Evolutionary conservation across 192 early-diverging fungal species (phyloP).

Genomic region (Coemansia sp.): DNA sequence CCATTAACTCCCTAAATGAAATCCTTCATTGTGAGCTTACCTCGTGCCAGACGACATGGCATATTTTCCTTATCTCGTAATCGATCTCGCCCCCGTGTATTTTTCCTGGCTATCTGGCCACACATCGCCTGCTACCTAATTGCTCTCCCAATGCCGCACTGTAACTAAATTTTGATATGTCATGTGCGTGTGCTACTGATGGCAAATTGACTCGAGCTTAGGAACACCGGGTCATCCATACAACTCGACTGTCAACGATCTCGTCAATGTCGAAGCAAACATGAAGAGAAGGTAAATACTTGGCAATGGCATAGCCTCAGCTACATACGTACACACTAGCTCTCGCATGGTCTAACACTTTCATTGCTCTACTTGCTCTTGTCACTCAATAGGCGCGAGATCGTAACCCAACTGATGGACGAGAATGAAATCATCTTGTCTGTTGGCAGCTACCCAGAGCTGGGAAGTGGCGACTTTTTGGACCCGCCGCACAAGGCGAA

Average conservation of each 20-base stretch:
- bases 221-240: constrained; percentile 92
- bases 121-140: background rate
- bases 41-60: background rate
- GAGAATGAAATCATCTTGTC: constrained; percentile 77
- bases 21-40: background rate
- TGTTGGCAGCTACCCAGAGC: constrained; percentile 83
- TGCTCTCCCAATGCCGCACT: background rate
- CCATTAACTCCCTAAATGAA: background rate
- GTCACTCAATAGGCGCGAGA: constrained; percentile 57
- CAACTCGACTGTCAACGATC: constrained; percentile 74
- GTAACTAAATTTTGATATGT: background rate
- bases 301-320: background rate
- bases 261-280: constrained; percentile 83
- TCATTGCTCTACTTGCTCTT: background rate
- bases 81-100: background rate
- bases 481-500: constrained; percentile 71
- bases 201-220: constrained; percentile 5
- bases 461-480: constrained; percentile 79
- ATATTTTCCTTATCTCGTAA: background rate
- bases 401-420: constrained; percentile 62
- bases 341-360: background rate
- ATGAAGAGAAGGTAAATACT: constrained; percentile 63
- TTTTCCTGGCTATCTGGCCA: background rate
- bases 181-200: background rate
- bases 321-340: background rate